phyloP scores from a whole-genome alignment of 352 stramenopile species.

The Blastocystis sp. region DNA sequence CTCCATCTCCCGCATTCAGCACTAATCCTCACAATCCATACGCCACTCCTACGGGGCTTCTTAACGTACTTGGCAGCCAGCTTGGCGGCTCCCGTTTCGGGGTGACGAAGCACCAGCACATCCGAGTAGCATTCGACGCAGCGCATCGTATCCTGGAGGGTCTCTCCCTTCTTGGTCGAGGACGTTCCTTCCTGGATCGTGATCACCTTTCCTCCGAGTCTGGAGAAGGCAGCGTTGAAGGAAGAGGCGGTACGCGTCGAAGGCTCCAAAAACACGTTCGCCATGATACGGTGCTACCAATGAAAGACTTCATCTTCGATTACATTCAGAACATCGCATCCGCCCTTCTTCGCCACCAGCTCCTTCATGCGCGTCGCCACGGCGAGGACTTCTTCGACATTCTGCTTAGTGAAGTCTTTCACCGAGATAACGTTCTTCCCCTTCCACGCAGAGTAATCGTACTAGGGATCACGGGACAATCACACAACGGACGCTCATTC shows the following conservation, averaged over 20 bases:
- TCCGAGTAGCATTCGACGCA: constrained; percentile 89
- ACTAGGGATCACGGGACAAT: constrained; percentile 32
- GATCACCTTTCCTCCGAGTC: constrained; percentile 84
- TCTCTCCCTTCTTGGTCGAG: constrained; percentile 92
- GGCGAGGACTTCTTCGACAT: constrained; percentile 57
- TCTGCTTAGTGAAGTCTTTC: constrained; percentile 59
- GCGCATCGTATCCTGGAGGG: constrained; percentile 85
- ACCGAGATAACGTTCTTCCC: constrained; percentile 60
- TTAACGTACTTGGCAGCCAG: constrained; percentile 68
- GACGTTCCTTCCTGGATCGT: constrained; percentile 81
- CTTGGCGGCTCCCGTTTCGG: constrained; percentile 72
- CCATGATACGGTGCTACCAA: constrained; percentile 71
- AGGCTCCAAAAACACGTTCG: constrained; percentile 92
- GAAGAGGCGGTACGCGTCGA: constrained; percentile 91
- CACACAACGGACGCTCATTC: no score
- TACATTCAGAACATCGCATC: constrained; percentile 53
- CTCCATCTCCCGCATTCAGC: constrained; percentile 73
- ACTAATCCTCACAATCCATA: constrained; percentile 29
- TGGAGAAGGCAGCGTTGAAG: constrained; percentile 90
- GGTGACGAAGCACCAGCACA: constrained; percentile 84
- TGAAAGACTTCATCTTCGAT: constrained; percentile 1
- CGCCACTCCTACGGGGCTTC: constrained; percentile 79
- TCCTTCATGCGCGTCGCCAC: constrained; percentile 58
- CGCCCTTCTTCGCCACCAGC: constrained; percentile 54
- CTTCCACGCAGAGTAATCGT: constrained; percentile 58